Evolutionary conservation across 306 rosid species (phyloP), one percentile per base, ranked within the genome.

Genomic region (Amphicarpaea edgeworthii): DNA sequence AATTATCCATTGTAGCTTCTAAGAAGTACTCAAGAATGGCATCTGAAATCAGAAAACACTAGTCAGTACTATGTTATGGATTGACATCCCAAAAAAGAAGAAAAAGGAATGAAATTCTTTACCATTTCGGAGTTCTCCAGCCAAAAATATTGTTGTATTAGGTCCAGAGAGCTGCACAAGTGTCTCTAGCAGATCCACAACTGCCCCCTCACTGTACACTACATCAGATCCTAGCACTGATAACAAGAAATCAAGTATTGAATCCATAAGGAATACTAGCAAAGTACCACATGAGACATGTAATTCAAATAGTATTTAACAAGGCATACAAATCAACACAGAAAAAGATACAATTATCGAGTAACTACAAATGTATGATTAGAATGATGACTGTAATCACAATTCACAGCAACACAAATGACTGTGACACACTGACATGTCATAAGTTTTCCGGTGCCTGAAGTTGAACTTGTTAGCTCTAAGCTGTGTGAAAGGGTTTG

Each of bases 181-280:
- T 19, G 97, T 87, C 68, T 85, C 84, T 75, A 92, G 78, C 81
- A 92, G 83, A 84, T 92, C 96, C 57, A 65, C 66, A 40, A 92
- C 96, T 43, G 96, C 93, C 28, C 77, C 62, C 85, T 90, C 97
- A 47, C 93, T 92, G 72, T 92, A 92, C 61, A 92, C 86, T 17
- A 92, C 97, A 58, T 92, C 97, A 24, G 97, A 92, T 53, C 96
- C 96, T 24, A 92, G 73, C 75, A 92, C 97, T 92, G 88, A 38
- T 65, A 72, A 24, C 47, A 74, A 32, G 8, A 63, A 55, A 60
- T 19, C 60, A 42, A 12, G 61, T 40, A 46, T 43, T 19, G 51
- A 78, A 37, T 78, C 42, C 38, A 19, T 5, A 45, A 58, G 51
- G 51, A 71, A 68, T 11, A 15, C 38, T 40, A 41, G 43, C 68